Evolutionary conservation across 2,329 filamentous ascomycete genomes (phyloP).

Genomic region (Monosporascus sp.): DNA sequence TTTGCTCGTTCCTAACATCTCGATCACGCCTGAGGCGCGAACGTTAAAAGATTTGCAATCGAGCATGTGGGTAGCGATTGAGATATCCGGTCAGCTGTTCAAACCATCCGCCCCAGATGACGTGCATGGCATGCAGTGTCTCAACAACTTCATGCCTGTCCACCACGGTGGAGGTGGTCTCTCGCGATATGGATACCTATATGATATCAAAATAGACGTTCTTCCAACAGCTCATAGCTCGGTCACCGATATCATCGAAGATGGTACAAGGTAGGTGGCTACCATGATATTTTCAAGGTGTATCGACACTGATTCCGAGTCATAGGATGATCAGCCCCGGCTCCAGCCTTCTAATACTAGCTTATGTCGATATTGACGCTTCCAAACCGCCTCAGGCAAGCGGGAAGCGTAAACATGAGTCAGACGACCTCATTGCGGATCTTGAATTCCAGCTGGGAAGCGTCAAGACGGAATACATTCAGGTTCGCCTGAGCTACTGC

Average conservation of each 20-base stretch:
- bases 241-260: conserved; percentile 41
- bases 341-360: conserved; percentile 43
- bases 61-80: conserved; percentile 43
- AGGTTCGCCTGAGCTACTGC: conserved; percentile 46
- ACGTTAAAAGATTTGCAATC: conserved; percentile 27
- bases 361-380: conserved; percentile 34
- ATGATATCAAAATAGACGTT: conserved; percentile 42
- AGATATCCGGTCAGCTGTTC: conserved; percentile 38
- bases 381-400: conserved; percentile 3
- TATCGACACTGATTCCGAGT: conserved; percentile 6
- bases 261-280: conserved; percentile 8
- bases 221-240: conserved; percentile 34
- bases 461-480: conserved; percentile 42
- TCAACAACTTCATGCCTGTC: conserved; percentile 11
- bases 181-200: conserved; percentile 40
- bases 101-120: conserved; percentile 11
- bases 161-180: conserved; percentile 15
- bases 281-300: conserved; percentile 2
- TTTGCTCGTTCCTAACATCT: conserved; percentile 37
- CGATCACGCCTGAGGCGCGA: conserved; percentile 36
- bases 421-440: conserved; percentile 53
- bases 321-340: conserved; percentile 36
- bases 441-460: conserved; percentile 52
- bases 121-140: neutral
- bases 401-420: conserved; percentile 31